Percentiles rank a stretch among this genome's conserved stretches.
Evolutionary conservation across 163 green algal genomes (phyloP).

Genomic region (Scenedesmus sp.): DNA sequence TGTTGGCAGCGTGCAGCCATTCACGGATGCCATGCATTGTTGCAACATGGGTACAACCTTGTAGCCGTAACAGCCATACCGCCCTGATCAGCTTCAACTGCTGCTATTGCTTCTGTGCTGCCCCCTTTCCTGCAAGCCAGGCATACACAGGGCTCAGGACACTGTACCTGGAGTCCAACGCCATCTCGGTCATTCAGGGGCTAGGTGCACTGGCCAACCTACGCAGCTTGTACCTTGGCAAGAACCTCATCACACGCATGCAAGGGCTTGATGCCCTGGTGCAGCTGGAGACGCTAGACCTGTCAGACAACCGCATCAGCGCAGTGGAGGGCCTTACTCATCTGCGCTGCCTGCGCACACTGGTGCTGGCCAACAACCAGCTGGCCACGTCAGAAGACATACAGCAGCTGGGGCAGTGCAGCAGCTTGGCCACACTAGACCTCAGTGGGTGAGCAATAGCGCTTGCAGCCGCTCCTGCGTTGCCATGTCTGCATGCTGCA

Average conservation of each 20-base stretch:
- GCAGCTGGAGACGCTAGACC: constrained; percentile 77
- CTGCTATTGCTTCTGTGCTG: neutral
- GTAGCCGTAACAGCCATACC: neutral
- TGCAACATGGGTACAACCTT: neutral
- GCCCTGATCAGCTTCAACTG: neutral
- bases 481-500: neutral
- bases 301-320: constrained; percentile 79
- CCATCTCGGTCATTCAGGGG: constrained; percentile 77
- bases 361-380: constrained; percentile 76
- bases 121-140: constrained; percentile 51
- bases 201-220: constrained; percentile 73
- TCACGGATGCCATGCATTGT: neutral
- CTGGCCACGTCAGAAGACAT: constrained; percentile 65
- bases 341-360: constrained; percentile 68
- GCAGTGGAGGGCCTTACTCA: constrained; percentile 60
- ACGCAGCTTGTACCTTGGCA: constrained; percentile 79
- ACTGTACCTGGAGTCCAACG: constrained; percentile 86
- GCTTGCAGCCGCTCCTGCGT: neutral
- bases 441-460: constrained; percentile 51
- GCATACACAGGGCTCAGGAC: constrained; percentile 82
- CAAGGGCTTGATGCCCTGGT: constrained; percentile 68
- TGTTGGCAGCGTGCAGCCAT: neutral
- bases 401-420: constrained; percentile 60
- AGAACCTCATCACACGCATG: constrained; percentile 77
- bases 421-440: constrained; percentile 73